A percentile compares a stretch with the other conserved stretches of the same genome.
phyloP scores from a whole-genome alignment of 306 rosid genomes.

The Trifolium fragiferum region DNA sequence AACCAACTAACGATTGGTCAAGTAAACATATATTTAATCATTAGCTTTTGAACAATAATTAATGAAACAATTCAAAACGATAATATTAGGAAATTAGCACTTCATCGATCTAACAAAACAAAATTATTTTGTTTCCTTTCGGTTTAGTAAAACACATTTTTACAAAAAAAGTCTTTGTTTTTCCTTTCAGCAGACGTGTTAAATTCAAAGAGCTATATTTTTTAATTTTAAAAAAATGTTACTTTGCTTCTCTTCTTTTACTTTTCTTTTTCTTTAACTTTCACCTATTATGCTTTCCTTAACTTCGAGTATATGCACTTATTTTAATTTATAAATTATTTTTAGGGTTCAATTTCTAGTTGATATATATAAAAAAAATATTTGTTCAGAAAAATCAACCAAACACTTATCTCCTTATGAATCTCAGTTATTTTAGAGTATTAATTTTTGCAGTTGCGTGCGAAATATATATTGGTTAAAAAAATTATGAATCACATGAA shows the following conservation, averaged over 20 bases:
- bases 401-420: too few relatives aligned
- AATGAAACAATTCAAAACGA: conserved; percentile 17
- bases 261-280: conserved; percentile 1
- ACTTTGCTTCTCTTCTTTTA: conserved; percentile 28
- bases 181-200: background rate
- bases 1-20: too few relatives aligned
- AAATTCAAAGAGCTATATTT: background rate
- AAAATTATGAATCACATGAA: conserved; percentile 14
- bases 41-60: conserved; percentile 22
- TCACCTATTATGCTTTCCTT: conserved; percentile 27
- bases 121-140: conserved; percentile 37
- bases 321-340: conserved; percentile 3
- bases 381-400: too few relatives aligned
- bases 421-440: too few relatives aligned
- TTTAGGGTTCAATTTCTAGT: too few relatives aligned
- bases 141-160: conserved; percentile 23
- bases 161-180: conserved; percentile 15
- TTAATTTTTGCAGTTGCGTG: too few relatives aligned
- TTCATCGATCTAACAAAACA: conserved; percentile 38
- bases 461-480: background rate
- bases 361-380: too few relatives aligned
- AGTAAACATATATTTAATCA: conserved; percentile 8
- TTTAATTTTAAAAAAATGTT: background rate
- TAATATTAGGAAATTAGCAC: conserved; percentile 16
- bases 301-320: conserved; percentile 17